A percentile compares a stretch with the other conserved stretches of the same genome.
Conservation (phyloP, 2,329 filamentous ascomycete genomes). For the Annulohypoxylon truncatum region DNA sequence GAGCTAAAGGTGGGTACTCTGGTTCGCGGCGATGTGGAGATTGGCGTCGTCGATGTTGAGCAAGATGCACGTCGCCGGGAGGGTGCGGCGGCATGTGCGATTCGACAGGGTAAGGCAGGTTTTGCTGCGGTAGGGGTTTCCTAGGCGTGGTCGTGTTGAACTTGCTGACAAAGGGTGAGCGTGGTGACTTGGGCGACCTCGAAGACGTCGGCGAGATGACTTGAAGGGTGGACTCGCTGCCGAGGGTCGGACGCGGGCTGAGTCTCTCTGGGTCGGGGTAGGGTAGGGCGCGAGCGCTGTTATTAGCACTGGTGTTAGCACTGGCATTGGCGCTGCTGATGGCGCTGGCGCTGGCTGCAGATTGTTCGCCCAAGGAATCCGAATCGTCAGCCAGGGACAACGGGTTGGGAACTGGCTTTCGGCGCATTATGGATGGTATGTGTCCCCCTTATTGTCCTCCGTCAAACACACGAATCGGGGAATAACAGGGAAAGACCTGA, state of each 20-base stretch:
- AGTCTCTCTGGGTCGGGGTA: conserved; percentile 44
- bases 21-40: conserved; percentile 38
- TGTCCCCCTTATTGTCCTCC: conserved; percentile 38
- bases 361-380: conserved; percentile 50
- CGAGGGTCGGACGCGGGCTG: conserved; percentile 42
- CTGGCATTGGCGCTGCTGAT: conserved; percentile 30
- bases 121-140: conserved; percentile 40
- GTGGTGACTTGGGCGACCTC: conserved; percentile 49
- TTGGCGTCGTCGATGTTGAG: conserved; percentile 37
- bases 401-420: conserved; percentile 69
- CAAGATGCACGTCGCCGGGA: conserved; percentile 44
- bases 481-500: conserved; percentile 49
- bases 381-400: conserved; percentile 62
- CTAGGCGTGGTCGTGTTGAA: conserved; percentile 43
- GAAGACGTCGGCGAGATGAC: conserved; percentile 45
- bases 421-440: conserved; percentile 60
- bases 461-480: conserved; percentile 41
- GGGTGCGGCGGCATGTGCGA: conserved; percentile 38
- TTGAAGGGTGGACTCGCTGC: conserved; percentile 44
- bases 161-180: conserved; percentile 50
- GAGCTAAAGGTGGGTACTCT: conserved; percentile 35
- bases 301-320: conserved; percentile 24
- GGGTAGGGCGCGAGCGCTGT: conserved; percentile 32
- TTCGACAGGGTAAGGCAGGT: conserved; percentile 26
- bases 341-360: conserved; percentile 36